A percentile compares a stretch with the other conserved stretches of the same genome.
Evolutionary conservation across 257 asterid species (phyloP).

Genomic region (Rubia yunnanensis): DNA sequence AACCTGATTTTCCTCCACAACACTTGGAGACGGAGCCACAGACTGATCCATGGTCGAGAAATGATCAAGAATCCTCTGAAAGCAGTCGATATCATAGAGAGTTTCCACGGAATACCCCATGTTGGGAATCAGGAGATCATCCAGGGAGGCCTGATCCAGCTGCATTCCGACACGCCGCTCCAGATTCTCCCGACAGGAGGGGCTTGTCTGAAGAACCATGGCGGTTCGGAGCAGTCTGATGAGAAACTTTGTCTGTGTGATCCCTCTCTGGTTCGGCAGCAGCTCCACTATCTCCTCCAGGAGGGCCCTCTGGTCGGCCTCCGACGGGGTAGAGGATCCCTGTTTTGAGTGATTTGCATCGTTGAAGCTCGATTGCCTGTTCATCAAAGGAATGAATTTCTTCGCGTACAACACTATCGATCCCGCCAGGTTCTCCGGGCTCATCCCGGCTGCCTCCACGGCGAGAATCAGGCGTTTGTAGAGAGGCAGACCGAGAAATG

Average conservation of each 20-base stretch:
- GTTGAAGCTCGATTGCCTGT: slow-evolving; percentile 64
- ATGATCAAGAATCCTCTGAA: slow-evolving; percentile 87
- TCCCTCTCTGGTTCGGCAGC: slow-evolving; percentile 54
- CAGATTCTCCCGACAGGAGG: slow-evolving; percentile 53
- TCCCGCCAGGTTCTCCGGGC: slow-evolving; percentile 51
- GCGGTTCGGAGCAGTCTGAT: slow-evolving; percentile 66
- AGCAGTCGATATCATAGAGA: slow-evolving; percentile 68
- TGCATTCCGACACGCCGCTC: slow-evolving; percentile 78
- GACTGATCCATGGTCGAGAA: slow-evolving; percentile 57
- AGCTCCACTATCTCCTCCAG: slow-evolving; percentile 75
- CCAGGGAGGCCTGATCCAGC: slow-evolving; percentile 59
- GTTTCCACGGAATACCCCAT: slow-evolving; percentile 56
- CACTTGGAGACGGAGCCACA: slow-evolving; percentile 47
- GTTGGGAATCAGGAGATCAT: slow-evolving; percentile 69
- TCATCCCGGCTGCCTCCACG: slow-evolving; percentile 62
- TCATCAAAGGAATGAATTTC: slow-evolving; percentile 73
- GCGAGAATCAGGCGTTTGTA: slow-evolving; percentile 62
- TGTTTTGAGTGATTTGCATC: slow-evolving; percentile 32
- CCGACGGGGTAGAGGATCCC: slow-evolving; percentile 56
- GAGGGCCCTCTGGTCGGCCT: slow-evolving; percentile 66
- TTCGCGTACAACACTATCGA: slow-evolving; percentile 65
- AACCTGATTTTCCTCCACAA: slow-evolving; percentile 46
- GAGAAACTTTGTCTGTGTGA: slow-evolving; percentile 56
- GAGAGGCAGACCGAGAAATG: slow-evolving; percentile 54
- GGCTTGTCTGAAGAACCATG: slow-evolving; percentile 54